phyloP scores from a whole-genome alignment of 352 stramenopile genomes.

The Poterioochromonas sp. region DNA sequence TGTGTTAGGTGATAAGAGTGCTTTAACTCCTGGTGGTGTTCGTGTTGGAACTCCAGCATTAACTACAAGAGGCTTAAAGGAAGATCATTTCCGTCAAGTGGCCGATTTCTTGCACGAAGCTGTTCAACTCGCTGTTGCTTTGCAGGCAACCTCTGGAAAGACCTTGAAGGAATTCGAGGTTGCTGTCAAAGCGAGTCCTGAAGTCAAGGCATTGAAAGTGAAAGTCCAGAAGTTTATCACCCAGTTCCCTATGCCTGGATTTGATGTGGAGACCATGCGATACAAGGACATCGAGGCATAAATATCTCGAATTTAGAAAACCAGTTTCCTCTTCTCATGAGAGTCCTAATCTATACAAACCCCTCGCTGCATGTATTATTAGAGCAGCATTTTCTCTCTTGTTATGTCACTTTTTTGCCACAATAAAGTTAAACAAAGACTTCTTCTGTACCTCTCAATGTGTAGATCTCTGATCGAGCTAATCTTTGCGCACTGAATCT shows the following conservation, averaged over 20 bases:
- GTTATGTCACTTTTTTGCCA: too few relatives aligned
- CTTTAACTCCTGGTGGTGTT: slow-evolving; percentile 86
- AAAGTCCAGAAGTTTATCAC: slow-evolving; percentile 85
- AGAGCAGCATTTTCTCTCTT: too few relatives aligned
- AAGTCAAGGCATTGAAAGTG: slow-evolving; percentile 68
- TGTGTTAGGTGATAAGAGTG: slow-evolving; percentile 86
- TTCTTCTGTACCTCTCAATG: too few relatives aligned
- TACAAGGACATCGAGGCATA: slow-evolving; percentile 21
- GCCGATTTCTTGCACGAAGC: slow-evolving; percentile 87
- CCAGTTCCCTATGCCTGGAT: slow-evolving; percentile 89
- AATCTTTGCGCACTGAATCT: too few relatives aligned
- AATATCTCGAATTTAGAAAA: too few relatives aligned
- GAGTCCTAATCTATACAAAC: too few relatives aligned
- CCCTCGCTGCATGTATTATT: too few relatives aligned
- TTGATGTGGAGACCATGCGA: slow-evolving; percentile 73
- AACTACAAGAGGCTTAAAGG: slow-evolving; percentile 91
- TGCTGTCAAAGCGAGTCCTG: slow-evolving; percentile 64
- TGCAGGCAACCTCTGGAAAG: slow-evolving; percentile 70
- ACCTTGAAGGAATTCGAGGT: slow-evolving; percentile 83
- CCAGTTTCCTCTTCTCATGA: too few relatives aligned
- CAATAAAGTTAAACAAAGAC: too few relatives aligned
- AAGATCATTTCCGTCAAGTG: slow-evolving; percentile 88
- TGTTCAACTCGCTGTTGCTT: slow-evolving; percentile 81
- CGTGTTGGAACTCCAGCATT: slow-evolving; percentile 88
- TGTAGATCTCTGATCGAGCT: too few relatives aligned